Evolutionary conservation across 2,329 filamentous ascomycete species (phyloP).

Genomic region (Tympanopsis confertula): DNA sequence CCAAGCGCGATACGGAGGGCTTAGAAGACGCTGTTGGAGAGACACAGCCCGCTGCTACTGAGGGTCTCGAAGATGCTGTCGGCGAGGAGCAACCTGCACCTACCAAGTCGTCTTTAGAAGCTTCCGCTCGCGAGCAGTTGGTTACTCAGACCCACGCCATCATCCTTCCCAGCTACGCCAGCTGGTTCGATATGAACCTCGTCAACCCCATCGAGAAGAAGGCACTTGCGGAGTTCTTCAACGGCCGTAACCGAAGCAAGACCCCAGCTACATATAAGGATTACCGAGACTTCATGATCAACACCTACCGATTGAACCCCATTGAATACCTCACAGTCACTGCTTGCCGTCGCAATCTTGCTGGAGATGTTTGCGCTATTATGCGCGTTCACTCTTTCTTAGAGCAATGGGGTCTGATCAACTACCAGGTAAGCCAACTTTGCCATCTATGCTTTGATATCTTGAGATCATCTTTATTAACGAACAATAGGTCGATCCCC

Average conservation of each 20-base stretch:
- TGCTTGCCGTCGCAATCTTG: conserved; percentile 85
- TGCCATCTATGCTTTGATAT: not conserved
- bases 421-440: conserved; percentile 68
- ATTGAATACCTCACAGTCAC: conserved; percentile 95
- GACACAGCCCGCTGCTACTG: conserved; percentile 5
- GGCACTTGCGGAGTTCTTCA: conserved; percentile 95
- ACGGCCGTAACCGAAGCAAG: conserved; percentile 94
- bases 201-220: conserved; percentile 89
- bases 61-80: conserved; percentile 26
- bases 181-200: conserved; percentile 96
- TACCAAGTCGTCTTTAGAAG: conserved; percentile 71
- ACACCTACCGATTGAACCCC: conserved; percentile 93
- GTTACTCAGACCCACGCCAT: conserved; percentile 91
- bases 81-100: conserved; percentile 44
- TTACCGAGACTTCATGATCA: conserved; percentile 99
- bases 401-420: conserved; percentile 97
- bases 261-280: conserved; percentile 96
- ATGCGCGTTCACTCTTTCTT: conserved; percentile 98
- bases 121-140: conserved; percentile 79
- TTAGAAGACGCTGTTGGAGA: conserved; percentile 20
- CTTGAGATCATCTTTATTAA: conserved; percentile 12
- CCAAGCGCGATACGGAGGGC: conserved; percentile 32
- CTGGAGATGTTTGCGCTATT: conserved; percentile 95
- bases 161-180: conserved; percentile 92
- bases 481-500: conserved; percentile 69